Evolutionary conservation across 192 early-diverging fungal genomes (phyloP).

Genomic region (Dissophora ornata): DNA sequence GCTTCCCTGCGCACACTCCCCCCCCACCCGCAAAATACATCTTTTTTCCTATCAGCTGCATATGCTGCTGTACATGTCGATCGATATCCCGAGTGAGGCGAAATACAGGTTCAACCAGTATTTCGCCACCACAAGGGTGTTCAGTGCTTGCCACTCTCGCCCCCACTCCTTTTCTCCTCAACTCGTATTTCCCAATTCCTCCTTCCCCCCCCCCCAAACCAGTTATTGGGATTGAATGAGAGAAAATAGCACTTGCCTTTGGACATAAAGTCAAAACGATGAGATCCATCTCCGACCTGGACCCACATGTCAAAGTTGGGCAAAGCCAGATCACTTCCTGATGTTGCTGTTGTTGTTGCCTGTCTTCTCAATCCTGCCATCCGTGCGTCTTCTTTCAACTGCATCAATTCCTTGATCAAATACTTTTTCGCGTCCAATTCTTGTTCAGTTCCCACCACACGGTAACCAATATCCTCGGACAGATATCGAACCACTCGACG

Average conservation of each 20-base stretch:
- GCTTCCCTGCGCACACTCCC: too few species aligned
- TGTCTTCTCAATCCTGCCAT: constrained; percentile 42
- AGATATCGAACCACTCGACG: constrained; percentile 61
- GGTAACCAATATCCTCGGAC: constrained; percentile 67
- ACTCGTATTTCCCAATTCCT: not conserved
- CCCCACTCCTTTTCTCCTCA: too few species aligned
- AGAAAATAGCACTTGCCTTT: constrained; percentile 69
- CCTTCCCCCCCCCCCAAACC: not conserved
- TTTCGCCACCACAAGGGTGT: too few species aligned
- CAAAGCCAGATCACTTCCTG: constrained; percentile 28
- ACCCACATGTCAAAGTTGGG: constrained; percentile 70
- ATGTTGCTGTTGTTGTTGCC: constrained; percentile 19
- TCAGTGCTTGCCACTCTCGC: too few species aligned
- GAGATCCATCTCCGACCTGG: constrained; percentile 69
- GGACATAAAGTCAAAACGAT: constrained; percentile 80
- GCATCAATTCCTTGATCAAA: constrained; percentile 11
- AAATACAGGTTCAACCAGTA: too few species aligned
- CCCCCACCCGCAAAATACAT: too few species aligned
- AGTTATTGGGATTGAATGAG: not conserved
- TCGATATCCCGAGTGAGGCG: too few species aligned
- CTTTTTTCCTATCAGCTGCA: too few species aligned
- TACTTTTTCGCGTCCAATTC: constrained; percentile 34
- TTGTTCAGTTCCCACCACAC: constrained; percentile 65
- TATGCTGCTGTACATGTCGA: too few species aligned
- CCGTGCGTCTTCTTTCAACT: constrained; percentile 52